Evolutionary conservation across 768 basidiomycete species (phyloP).

Genomic region (Fomitopsis pulvina): DNA sequence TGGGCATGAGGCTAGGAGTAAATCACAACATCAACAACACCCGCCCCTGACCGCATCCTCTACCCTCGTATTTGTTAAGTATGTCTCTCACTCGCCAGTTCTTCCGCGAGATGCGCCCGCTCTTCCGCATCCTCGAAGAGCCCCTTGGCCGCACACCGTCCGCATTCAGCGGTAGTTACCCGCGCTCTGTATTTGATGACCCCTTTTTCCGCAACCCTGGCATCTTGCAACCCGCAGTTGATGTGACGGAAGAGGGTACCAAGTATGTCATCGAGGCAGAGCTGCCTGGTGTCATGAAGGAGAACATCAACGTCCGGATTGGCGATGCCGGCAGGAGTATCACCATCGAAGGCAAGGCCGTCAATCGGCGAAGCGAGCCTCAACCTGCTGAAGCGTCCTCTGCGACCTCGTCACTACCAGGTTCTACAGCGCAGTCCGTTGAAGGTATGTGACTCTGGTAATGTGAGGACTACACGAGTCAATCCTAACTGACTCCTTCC

Average conservation of each 20-base stretch:
- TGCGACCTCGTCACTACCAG: background rate
- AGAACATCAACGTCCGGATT: slow-evolving; percentile 63
- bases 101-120: slow-evolving; percentile 64
- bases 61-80: background rate
- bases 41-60: background rate
- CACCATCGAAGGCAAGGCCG: slow-evolving; percentile 63
- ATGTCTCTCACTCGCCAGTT: slow-evolving; percentile 25
- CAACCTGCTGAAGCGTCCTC: slow-evolving; percentile 2
- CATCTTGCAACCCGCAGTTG: slow-evolving; percentile 48
- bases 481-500: slow-evolving; percentile 2
- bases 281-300: slow-evolving; percentile 72
- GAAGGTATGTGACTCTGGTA: slow-evolving; percentile 12
- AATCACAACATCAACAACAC: too few species aligned
- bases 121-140: slow-evolving; percentile 74
- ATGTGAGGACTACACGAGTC: background rate
- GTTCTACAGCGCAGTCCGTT: slow-evolving; percentile 15
- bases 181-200: slow-evolving; percentile 39
- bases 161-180: slow-evolving; percentile 19
- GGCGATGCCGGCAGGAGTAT: slow-evolving; percentile 65
- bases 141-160: slow-evolving; percentile 40
- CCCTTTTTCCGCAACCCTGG: slow-evolving; percentile 36
- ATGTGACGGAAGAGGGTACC: slow-evolving; percentile 59
- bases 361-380: slow-evolving; percentile 22
- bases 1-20: background rate
- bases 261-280: slow-evolving; percentile 70